Percentiles rank a stretch among this genome's conserved stretches.
Conservation (phyloP, 1,284 basidiomycete species). For the Cystobasidium pallidum region DNA sequence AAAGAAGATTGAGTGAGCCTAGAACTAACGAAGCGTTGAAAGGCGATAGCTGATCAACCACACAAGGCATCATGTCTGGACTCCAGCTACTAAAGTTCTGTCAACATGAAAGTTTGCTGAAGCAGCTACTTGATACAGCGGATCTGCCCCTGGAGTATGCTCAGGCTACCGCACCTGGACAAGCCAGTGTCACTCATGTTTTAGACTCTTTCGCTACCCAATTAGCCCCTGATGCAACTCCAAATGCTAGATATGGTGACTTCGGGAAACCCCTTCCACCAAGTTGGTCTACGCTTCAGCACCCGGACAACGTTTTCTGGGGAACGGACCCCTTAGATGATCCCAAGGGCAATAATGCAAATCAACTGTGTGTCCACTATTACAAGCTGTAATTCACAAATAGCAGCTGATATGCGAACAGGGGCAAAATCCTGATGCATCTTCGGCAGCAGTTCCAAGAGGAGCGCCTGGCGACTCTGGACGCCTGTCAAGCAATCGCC, state of each 20-base stretch:
- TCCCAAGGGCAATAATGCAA: neutral
- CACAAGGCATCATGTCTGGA: conserved; percentile 7
- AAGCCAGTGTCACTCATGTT: neutral
- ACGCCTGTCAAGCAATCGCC: neutral
- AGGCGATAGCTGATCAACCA: too few species aligned
- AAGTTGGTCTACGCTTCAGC: neutral
- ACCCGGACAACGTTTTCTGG: conserved; percentile 14
- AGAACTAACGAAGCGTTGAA: neutral
- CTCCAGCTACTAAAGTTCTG: conserved; percentile 6
- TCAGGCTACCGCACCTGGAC: neutral
- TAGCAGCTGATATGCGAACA: neutral
- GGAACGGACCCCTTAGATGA: neutral
- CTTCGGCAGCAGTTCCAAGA: neutral
- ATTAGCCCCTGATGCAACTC: neutral
- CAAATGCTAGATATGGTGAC: neutral
- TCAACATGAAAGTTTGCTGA: conserved; percentile 1
- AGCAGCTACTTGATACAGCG: neutral
- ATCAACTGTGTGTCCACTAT: neutral
- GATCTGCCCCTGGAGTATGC: neutral
- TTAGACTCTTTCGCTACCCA: conserved; percentile 4
- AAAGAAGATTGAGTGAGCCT: neutral
- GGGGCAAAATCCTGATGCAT: conserved; percentile 2
- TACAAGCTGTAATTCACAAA: too few species aligned
- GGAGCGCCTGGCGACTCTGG: neutral
- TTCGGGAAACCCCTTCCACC: conserved; percentile 1